phyloP scores from a whole-genome alignment of 352 stramenopile genomes.

The Detonula confervacea region DNA sequence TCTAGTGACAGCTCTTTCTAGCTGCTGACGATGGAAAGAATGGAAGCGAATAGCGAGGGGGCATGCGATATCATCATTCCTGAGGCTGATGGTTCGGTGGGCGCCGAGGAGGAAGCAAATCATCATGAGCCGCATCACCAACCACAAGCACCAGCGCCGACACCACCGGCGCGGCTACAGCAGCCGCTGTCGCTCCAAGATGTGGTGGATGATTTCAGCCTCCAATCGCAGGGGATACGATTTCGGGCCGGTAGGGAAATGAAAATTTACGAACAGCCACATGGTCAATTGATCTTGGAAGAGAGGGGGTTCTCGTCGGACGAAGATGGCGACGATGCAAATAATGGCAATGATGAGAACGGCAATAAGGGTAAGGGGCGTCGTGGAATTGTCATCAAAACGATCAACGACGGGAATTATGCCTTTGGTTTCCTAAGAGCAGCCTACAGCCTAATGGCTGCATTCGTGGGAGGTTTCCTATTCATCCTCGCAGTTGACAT shows the following conservation, averaged over 20 bases:
- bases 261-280: constrained; percentile 40
- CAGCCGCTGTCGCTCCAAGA: constrained; percentile 11
- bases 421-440: constrained; percentile 23
- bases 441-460: constrained; percentile 39
- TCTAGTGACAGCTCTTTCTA: too few relatives aligned
- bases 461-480: constrained; percentile 45
- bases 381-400: constrained; percentile 24
- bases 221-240: constrained; percentile 27
- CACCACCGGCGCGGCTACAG: neutral
- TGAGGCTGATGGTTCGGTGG: neutral
- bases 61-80: neutral
- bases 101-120: neutral
- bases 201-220: constrained; percentile 35
- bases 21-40: too few relatives aligned
- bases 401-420: constrained; percentile 3
- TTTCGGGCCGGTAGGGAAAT: constrained; percentile 29
- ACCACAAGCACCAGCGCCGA: neutral
- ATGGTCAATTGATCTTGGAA: constrained; percentile 47
- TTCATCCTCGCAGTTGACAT: constrained; percentile 37
- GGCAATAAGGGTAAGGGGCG: neutral
- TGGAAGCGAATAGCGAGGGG: neutral
- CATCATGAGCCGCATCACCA: neutral
- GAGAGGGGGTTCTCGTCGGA: neutral
- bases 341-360: constrained; percentile 2
- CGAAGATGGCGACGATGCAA: neutral